Conservation (phyloP, 805 yeast species). For the Priceomyces medius region DNA sequence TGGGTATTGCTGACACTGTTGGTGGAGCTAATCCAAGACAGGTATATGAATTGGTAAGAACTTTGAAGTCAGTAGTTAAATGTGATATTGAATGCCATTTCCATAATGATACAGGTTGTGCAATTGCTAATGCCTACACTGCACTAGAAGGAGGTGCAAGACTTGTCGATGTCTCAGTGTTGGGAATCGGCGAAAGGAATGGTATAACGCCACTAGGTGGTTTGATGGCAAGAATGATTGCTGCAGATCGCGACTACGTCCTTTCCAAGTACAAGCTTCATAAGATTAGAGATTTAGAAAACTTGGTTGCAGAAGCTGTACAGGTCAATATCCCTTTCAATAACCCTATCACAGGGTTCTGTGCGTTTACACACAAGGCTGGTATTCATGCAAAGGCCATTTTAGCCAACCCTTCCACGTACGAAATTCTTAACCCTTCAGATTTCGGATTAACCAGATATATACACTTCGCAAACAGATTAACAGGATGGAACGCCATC, state of each 20-base stretch:
- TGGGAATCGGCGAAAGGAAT: constrained; percentile 98
- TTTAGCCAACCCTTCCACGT: constrained; percentile 97
- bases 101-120: constrained; percentile 99
- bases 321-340: constrained; percentile 97
- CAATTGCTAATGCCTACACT: constrained; percentile 97
- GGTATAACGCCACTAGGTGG: constrained; percentile 98
- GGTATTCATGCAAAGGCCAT: constrained; percentile 99
- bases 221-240: constrained; percentile 98
- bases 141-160: constrained; percentile 98
- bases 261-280: constrained; percentile 91
- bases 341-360: constrained; percentile 98
- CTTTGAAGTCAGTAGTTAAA: constrained; percentile 87
- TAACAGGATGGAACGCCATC: constrained; percentile 99
- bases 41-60: constrained; percentile 93
- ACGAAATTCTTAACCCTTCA: constrained; percentile 90
- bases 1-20: constrained; percentile 98
- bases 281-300: constrained; percentile 93
- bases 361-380: constrained; percentile 99
- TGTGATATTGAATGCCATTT: constrained; percentile 98
- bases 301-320: constrained; percentile 94
- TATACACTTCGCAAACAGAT: constrained; percentile 95
- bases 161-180: constrained; percentile 89
- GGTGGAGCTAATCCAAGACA: constrained; percentile 99
- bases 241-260: constrained; percentile 96
- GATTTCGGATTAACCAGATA: constrained; percentile 96